These are phyloP conservation scores for Neonectria faginata DNA, from an alignment of 2,329 filamentous ascomycete species.

Conservation along the genomic window DNA sequence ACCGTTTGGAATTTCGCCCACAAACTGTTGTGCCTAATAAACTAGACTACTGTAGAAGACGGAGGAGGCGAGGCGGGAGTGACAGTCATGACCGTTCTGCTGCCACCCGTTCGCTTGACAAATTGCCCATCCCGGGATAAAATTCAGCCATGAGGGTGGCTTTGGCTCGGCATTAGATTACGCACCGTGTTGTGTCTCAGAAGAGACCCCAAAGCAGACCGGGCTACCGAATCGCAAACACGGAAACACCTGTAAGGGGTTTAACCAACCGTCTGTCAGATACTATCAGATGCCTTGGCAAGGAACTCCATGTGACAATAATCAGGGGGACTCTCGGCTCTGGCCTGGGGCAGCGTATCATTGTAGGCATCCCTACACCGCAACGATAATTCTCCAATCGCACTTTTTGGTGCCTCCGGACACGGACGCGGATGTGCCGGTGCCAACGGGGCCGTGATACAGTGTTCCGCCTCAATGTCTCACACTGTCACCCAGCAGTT, in stretches of 20 bases:
- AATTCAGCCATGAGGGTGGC: conserved; percentile 14
- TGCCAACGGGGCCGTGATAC: conserved; percentile 17
- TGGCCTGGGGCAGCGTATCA: conserved; percentile 15
- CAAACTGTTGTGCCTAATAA: conserved; percentile 21
- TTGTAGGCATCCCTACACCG: conserved; percentile 23
- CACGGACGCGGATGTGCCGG: conserved; percentile 16
- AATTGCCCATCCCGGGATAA: conserved; percentile 6
- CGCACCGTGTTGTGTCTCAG: conserved; percentile 23
- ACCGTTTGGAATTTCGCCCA: conserved; percentile 34
- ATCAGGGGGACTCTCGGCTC: conserved; percentile 19
- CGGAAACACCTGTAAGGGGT: conserved; percentile 17
- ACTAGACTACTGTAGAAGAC: conserved; percentile 2
- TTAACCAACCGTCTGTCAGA: conserved; percentile 1
- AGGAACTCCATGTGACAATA: conserved; percentile 36
- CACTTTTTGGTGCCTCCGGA: neutral
- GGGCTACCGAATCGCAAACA: conserved; percentile 13
- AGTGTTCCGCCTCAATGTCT: conserved; percentile 15
- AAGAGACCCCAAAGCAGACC: neutral
- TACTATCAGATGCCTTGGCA: conserved; percentile 22
- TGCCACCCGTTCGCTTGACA: conserved; percentile 19
- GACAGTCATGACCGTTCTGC: conserved; percentile 13
- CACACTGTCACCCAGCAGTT: conserved; percentile 23
- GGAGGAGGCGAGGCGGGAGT: conserved; percentile 10
- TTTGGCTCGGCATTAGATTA: conserved; percentile 4
- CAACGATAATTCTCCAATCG: conserved; percentile 9